phyloP scores from a whole-genome alignment of 441 rosid genomes.

The Croton setiger region DNA sequence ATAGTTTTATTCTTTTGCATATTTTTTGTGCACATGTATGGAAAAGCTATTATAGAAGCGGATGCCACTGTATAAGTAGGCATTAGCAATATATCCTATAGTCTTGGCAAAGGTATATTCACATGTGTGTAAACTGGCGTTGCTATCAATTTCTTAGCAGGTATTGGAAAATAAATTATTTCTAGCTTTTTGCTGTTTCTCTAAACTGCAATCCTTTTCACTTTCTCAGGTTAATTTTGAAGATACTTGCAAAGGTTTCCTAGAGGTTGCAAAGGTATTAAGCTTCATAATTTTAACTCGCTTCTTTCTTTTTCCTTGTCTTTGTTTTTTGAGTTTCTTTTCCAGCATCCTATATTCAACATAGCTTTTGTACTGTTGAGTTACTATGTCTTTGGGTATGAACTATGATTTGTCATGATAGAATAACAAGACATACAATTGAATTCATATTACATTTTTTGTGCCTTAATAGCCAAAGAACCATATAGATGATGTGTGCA shows the following conservation, averaged over 20 bases:
- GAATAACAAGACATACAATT: not conserved
- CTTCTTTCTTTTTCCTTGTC: too few relatives aligned
- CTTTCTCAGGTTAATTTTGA: conserved; percentile 87
- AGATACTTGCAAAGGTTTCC: conserved; percentile 99
- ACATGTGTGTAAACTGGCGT: not conserved
- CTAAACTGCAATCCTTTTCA: conserved; percentile 20
- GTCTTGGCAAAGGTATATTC: not conserved
- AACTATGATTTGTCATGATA: conserved; percentile 4
- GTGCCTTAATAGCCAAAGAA: conserved; percentile 3
- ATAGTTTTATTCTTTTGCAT: not conserved
- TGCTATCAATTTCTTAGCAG: not conserved
- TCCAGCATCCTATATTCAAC: too few relatives aligned
- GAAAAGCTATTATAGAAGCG: not conserved
- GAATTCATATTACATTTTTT: not conserved
- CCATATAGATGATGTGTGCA: not conserved
- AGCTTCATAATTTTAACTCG: too few relatives aligned
- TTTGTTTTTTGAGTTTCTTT: too few relatives aligned
- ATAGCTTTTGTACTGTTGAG: too few relatives aligned
- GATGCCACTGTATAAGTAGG: not conserved
- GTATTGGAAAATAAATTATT: not conserved
- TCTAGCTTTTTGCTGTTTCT: conserved; percentile 6
- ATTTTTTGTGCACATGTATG: not conserved
- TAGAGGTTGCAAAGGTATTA: conserved; percentile 99
- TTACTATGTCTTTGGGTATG: not conserved
- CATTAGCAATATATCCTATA: not conserved